Percentiles rank a stretch among this genome's conserved stretches.
Conservation (phyloP, 2,329 filamentous ascomycete genomes). For the Mycosphaerella arachidis region DNA sequence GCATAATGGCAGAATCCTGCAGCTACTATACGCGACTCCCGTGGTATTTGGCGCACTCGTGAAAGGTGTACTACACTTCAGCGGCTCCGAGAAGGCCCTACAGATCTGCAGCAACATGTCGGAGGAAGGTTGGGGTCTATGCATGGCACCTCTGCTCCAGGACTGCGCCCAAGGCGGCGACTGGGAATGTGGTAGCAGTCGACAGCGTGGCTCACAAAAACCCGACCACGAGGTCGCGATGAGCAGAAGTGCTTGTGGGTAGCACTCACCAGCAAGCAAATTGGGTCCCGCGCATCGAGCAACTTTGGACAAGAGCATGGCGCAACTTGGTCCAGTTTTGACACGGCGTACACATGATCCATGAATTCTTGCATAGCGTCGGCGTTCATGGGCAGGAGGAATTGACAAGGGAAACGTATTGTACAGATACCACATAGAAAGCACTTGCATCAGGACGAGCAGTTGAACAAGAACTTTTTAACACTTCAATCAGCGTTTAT, state of each 20-base stretch:
- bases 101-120: constrained; percentile 41
- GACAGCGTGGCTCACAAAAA: too few species aligned
- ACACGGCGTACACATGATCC: background rate
- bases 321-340: constrained; percentile 18
- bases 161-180: constrained; percentile 40
- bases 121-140: constrained; percentile 44
- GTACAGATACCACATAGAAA: background rate
- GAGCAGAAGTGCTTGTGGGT: too few species aligned
- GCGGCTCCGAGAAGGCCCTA: constrained; percentile 42
- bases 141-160: constrained; percentile 37
- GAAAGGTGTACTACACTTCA: constrained; percentile 41
- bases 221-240: too few species aligned
- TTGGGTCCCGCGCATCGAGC: too few species aligned
- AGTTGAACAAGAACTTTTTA: background rate
- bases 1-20: constrained; percentile 32
- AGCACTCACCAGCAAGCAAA: too few species aligned
- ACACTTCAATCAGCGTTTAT: background rate
- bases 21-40: constrained; percentile 42
- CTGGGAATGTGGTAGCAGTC: constrained; percentile 28
- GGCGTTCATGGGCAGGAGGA: constrained; percentile 10
- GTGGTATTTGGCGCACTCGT: constrained; percentile 42
- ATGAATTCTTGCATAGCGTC: constrained; percentile 18
- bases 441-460: background rate
- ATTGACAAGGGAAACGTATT: background rate
- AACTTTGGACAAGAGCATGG: constrained; percentile 13